A percentile compares a stretch with the other conserved stretches of the same genome.
phyloP scores from a whole-genome alignment of 140 eudicot species.

The Flaveria floridana region DNA sequence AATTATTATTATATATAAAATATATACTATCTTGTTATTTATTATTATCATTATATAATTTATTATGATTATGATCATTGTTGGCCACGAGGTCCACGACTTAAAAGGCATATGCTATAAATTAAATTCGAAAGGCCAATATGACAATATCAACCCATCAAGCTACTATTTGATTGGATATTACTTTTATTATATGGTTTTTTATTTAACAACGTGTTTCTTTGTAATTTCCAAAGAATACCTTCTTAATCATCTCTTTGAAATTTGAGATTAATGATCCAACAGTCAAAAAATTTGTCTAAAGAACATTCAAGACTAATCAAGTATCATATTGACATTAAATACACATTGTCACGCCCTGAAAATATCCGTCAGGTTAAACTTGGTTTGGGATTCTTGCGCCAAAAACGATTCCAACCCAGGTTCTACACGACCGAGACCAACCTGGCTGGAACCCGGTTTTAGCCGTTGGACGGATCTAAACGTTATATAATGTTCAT shows the following conservation, averaged over 20 bases:
- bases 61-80: neutral
- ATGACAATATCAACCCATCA: conserved; percentile 21
- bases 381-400: too few species aligned
- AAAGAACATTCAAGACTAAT: neutral
- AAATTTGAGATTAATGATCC: neutral
- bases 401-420: too few species aligned
- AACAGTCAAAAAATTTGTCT: neutral
- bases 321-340: neutral
- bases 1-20: too few species aligned
- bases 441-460: too few species aligned
- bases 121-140: conserved; percentile 27
- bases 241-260: neutral
- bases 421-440: too few species aligned
- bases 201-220: conserved; percentile 17
- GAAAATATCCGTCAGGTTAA: too few species aligned
- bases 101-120: conserved; percentile 6
- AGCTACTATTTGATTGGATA: neutral
- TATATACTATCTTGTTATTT: neutral
- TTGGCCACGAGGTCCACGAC: conserved; percentile 30
- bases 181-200: neutral
- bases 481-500: too few species aligned
- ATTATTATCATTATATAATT: neutral
- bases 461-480: too few species aligned
- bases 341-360: neutral
- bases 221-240: neutral